phyloP scores from a whole-genome alignment of 1,284 basidiomycete species.

The Xerocomus minutiporus region DNA sequence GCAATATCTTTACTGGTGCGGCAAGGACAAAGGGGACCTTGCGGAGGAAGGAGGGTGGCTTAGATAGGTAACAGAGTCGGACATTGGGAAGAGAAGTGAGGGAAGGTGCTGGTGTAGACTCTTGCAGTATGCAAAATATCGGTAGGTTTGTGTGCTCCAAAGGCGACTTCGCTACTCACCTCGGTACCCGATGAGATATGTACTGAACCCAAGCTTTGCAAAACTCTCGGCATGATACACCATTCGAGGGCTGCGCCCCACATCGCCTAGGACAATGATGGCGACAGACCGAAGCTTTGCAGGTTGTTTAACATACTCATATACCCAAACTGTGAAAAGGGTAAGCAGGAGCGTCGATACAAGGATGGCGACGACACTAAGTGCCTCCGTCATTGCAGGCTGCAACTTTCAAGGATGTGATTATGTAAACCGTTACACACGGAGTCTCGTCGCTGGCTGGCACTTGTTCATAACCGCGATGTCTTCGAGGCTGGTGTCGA shows the following conservation, averaged over 20 bases:
- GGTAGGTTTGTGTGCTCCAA: not conserved
- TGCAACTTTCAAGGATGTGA: not conserved
- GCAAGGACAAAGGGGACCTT: constrained; percentile 69
- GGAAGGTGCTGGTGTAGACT: constrained; percentile 68
- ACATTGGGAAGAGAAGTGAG: constrained; percentile 63
- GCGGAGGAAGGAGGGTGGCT: constrained; percentile 56
- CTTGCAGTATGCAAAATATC: constrained; percentile 37
- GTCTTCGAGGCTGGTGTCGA: constrained; percentile 17
- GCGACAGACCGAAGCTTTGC: constrained; percentile 66
- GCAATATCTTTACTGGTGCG: constrained; percentile 78
- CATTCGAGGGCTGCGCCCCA: constrained; percentile 95
- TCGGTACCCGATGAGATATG: constrained; percentile 82
- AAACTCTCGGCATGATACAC: constrained; percentile 98
- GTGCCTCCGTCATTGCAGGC: not conserved
- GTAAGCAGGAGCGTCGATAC: constrained; percentile 6
- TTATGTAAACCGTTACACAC: constrained; percentile 20
- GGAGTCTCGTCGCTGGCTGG: not conserved
- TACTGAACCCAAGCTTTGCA: constrained; percentile 74
- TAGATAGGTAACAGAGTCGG: constrained; percentile 61
- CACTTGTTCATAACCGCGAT: constrained; percentile 14
- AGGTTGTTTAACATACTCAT: constrained; percentile 25
- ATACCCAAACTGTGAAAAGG: constrained; percentile 20
- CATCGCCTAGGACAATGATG: constrained; percentile 91
- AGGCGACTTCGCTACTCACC: constrained; percentile 44
- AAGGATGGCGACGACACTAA: constrained; percentile 6